Percentiles rank a stretch among this genome's conserved stretches.
Evolutionary conservation across 1,284 basidiomycete species (phyloP).

Genomic region (Tremellales sp.): DNA sequence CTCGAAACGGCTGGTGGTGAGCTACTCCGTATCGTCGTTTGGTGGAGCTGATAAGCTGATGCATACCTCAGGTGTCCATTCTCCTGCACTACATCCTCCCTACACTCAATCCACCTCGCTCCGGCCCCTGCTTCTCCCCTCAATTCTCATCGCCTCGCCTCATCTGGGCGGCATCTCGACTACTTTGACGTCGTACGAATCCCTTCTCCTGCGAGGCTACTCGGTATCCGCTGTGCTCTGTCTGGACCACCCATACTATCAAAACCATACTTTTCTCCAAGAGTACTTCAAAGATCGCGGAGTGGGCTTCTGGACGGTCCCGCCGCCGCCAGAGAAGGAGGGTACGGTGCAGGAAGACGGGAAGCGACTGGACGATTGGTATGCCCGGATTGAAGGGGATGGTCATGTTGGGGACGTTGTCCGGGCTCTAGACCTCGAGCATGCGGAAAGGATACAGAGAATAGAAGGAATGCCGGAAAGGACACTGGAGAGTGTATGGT

Average conservation of each 20-base stretch:
- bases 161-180: conserved; percentile 92
- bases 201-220: conserved; percentile 83
- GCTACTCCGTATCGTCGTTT: conserved; percentile 20
- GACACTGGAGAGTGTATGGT: conserved; percentile 81
- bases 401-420: conserved; percentile 56
- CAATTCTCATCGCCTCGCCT: conserved; percentile 80
- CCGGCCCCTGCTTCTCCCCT: conserved; percentile 79
- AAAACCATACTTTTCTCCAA: conserved; percentile 76
- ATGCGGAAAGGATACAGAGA: conserved; percentile 61
- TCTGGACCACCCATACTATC: conserved; percentile 81
- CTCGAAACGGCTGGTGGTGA: conserved; percentile 93
- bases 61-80: conserved; percentile 72
- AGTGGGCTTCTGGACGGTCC: conserved; percentile 37
- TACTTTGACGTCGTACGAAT: conserved; percentile 89
- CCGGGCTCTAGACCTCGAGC: conserved; percentile 61
- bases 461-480: conserved; percentile 74
- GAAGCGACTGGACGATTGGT: conserved; percentile 64
- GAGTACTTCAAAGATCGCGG: conserved; percentile 70
- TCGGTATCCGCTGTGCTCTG: conserved; percentile 81
- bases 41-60: background rate
- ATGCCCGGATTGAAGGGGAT: conserved; percentile 51
- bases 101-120: conserved; percentile 81
- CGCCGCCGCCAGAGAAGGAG: conserved; percentile 42
- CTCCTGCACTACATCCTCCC: conserved; percentile 74
- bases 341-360: conserved; percentile 61